Evolutionary conservation across 2,329 filamentous ascomycete species (phyloP), one percentile per base, ranked within the genome.

Genomic region (Chalaropsis ovoidea): DNA sequence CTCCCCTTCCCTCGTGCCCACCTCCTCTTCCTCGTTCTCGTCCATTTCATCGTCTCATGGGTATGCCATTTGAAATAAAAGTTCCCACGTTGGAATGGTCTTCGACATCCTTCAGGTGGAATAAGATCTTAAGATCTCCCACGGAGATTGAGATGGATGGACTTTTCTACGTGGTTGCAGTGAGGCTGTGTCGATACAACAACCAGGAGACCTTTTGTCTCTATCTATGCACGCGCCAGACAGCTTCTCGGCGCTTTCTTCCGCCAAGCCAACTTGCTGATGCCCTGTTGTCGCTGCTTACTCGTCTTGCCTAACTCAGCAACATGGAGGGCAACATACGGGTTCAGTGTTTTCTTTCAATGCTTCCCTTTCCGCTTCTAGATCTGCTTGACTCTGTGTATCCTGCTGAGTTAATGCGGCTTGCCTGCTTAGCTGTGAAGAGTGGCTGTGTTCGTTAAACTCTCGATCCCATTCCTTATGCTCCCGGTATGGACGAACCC

Each of bases 391-490:
- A 19, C 15, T 58, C 27, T 58, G 6, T n/a, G 17, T 11, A 11
- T 19, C 22, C 10, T 4, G 22, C n/a, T 11, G 4, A 43, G 42
- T 47, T 47, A 17, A 47, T 47, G 43, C 43, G 43, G 43, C 8
- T 58, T 7, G 47, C 7, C 15, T 35, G 24, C 10, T 31, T 58
- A 27, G 27, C 15, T n/a, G 27, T 39, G 11, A 24, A 52, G 19
- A 24, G 47, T 52, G 54, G 54, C 54, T 58, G 54, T 58, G 54
- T 58, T 58, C 27, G 54, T 19, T 58, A 58, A 58, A 58, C 27
- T 58, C 54, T 58, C 39, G 54, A 19, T 58, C 13, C 54, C 54
- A 35, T 35, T 39, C 13, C 54, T 58, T 7, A 39, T 58, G 54
- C 54, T 19, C 10, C 17, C 54, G 54, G 54, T 58, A 58, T 58